A percentile compares a stretch with the other conserved stretches of the same genome.
Conservation (phyloP, 1,139 yeast genomes). For the Kurtzmaniella quercitrusa region DNA sequence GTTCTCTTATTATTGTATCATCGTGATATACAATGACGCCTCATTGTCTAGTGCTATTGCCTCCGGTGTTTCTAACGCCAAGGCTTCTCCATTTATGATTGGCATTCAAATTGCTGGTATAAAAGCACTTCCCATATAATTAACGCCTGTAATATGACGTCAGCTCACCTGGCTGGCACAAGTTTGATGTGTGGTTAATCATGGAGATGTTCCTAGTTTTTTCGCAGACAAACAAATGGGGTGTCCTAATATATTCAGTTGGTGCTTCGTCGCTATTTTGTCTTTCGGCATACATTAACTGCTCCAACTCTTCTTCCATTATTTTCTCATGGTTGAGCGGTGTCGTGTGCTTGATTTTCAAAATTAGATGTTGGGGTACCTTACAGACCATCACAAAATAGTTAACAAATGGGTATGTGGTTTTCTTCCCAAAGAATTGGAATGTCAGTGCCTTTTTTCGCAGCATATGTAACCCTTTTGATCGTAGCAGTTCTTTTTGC, state of each 20-base stretch:
- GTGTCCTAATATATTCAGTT: constrained; percentile 52
- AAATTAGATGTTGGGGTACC: constrained; percentile 32
- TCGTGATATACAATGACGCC: constrained; percentile 24
- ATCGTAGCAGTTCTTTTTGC: constrained; percentile 11
- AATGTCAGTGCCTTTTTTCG: constrained; percentile 43
- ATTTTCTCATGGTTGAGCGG: constrained; percentile 39
- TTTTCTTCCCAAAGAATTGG: constrained; percentile 43
- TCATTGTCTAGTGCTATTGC: constrained; percentile 21
- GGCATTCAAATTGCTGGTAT: constrained; percentile 44
- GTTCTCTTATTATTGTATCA: constrained; percentile 30
- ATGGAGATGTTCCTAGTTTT: constrained; percentile 58
- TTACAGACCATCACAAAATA: constrained; percentile 40
- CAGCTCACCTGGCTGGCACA: constrained; percentile 29
- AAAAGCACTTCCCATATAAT: constrained; percentile 50
- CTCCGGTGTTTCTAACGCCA: constrained; percentile 24
- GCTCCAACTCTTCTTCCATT: constrained; percentile 27
- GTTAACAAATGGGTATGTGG: constrained; percentile 50
- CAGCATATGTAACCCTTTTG: constrained; percentile 48
- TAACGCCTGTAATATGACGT: constrained; percentile 13
- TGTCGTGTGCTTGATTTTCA: constrained; percentile 36
- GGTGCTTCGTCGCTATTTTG: constrained; percentile 34
- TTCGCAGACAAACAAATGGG: constrained; percentile 54
- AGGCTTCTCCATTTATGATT: constrained; percentile 32
- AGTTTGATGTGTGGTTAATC: constrained; percentile 56
- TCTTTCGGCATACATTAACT: constrained; percentile 35